phyloP scores from a whole-genome alignment of 345 rosid genomes.

The Populus davidiana region DNA sequence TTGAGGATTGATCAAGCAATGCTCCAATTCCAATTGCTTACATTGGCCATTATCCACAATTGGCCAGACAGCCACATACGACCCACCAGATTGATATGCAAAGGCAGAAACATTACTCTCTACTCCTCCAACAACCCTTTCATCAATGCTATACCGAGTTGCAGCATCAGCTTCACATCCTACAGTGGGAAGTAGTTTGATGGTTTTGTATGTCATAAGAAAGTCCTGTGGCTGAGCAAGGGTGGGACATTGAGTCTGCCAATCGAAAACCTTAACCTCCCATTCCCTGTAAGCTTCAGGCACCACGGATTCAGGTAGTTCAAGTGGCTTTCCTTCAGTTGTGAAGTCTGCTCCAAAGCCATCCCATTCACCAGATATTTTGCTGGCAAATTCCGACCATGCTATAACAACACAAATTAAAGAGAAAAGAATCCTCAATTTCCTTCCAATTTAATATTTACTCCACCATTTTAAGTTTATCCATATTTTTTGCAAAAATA shows the following conservation, averaged over 20 bases:
- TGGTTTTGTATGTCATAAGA: constrained; percentile 49
- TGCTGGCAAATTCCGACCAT: constrained; percentile 71
- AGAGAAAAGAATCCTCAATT: background rate
- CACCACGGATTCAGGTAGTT: constrained; percentile 80
- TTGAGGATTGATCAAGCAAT: constrained; percentile 73
- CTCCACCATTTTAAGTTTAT: no score
- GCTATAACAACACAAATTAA: constrained; percentile 22
- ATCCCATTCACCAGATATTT: constrained; percentile 96
- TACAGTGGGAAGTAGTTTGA: constrained; percentile 89
- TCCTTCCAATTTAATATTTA: background rate
- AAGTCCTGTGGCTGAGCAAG: constrained; percentile 50
- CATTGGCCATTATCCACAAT: constrained; percentile 17
- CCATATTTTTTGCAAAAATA: no score
- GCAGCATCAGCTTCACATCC: constrained; percentile 99
- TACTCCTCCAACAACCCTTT: constrained; percentile 42
- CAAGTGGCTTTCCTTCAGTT: constrained; percentile 57
- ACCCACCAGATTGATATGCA: constrained; percentile 69
- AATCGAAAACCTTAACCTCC: constrained; percentile 92
- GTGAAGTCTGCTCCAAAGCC: constrained; percentile 90
- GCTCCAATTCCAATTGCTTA: constrained; percentile 58
- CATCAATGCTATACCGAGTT: constrained; percentile 56
- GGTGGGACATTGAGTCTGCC: constrained; percentile 99
- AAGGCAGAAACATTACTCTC: constrained; percentile 43
- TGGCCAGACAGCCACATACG: constrained; percentile 76
- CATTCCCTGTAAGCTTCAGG: constrained; percentile 93